Base-by-base conservation (phyloP, 106 monocot genomes). In the Dioscorea dumetorum region DNA sequence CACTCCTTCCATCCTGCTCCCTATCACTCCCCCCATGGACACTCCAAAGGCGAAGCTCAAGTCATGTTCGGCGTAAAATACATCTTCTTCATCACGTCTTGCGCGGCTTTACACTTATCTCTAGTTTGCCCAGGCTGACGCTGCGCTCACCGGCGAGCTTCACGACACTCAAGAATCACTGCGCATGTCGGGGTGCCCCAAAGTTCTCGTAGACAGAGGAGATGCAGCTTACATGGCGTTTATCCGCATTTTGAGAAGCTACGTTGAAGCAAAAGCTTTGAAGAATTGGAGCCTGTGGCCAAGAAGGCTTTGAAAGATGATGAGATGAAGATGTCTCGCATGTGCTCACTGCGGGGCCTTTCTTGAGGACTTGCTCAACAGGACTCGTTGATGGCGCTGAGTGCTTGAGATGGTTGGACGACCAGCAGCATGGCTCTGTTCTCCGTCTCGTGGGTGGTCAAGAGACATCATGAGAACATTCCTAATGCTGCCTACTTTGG, bases 101-200 rank as follows among this genome's bases (percentile, higher is more conserved):
- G 52, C 64, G 24, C 33, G 23, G 0, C 20, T 13, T 63, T 77
- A 32, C 24, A 14, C 5, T 50, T 77, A 33, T 12, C 18, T 22
- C 13, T 7, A 77, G 24, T 0, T 70, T 9, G 64, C 41, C 0
- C 57, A 58, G 32, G 63, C 71, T 11, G 77, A 65, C 65, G 14
- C 15, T 2, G 49, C 11, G 5, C 12, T 31, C 17, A 10, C 18
- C 4, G 48, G 77, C 57, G 77, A 69, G 48, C 66, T 28, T 31
- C 12, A 8, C 1, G 71, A 77, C 71, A 20, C 20, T 12, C 58
- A 57, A 5, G 70, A 59, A 19, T 57, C 58, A 10, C 14, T 70
- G 14, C 20, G 32, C 16, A n/a, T 77, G 20, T 70, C 71, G 19
- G 71, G 77, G 0, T 77, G 77, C 64, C 14, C 58, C 20, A 70